These are phyloP conservation scores for Hypoxylon sp. DNA, from an alignment of 2,329 filamentous ascomycete species.

Conservation along the genomic window DNA sequence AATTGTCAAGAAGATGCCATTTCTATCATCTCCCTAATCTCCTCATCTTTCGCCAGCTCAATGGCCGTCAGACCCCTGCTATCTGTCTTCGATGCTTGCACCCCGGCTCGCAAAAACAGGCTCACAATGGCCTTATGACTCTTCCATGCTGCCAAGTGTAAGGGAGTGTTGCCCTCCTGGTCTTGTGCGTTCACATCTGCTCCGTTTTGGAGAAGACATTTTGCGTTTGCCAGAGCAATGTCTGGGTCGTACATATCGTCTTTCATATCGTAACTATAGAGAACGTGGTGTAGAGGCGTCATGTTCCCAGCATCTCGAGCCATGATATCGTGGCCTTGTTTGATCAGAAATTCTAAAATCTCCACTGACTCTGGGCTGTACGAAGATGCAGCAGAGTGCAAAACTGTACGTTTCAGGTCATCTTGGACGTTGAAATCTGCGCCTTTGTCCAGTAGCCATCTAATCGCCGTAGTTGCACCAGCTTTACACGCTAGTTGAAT, in stretches of 20 bases:
- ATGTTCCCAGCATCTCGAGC: not conserved
- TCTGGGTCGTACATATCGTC: not conserved
- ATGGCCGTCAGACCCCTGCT: not conserved
- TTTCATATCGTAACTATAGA: not conserved
- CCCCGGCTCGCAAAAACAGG: not conserved
- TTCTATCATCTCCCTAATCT: slow-evolving; percentile 4
- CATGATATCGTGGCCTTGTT: not conserved
- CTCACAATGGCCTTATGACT: not conserved
- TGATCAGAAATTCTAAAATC: not conserved
- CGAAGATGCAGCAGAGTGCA: no score
- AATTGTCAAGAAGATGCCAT: no score
- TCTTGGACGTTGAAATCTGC: no score
- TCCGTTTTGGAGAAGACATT: not conserved
- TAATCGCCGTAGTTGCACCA: no score
- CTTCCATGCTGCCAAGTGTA: not conserved
- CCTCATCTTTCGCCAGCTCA: not conserved
- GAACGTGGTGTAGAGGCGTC: not conserved
- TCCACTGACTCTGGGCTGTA: not conserved
- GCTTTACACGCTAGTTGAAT: no score
- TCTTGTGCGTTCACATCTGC: slow-evolving; percentile 4
- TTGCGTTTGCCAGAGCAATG: not conserved
- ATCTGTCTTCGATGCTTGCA: not conserved
- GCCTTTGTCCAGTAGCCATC: no score
- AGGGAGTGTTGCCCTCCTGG: not conserved
- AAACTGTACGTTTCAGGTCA: no score